Percentiles rank a stretch among this genome's conserved stretches.
phyloP scores from a whole-genome alignment of 768 basidiomycete species.

The Leccinellum luteum region DNA sequence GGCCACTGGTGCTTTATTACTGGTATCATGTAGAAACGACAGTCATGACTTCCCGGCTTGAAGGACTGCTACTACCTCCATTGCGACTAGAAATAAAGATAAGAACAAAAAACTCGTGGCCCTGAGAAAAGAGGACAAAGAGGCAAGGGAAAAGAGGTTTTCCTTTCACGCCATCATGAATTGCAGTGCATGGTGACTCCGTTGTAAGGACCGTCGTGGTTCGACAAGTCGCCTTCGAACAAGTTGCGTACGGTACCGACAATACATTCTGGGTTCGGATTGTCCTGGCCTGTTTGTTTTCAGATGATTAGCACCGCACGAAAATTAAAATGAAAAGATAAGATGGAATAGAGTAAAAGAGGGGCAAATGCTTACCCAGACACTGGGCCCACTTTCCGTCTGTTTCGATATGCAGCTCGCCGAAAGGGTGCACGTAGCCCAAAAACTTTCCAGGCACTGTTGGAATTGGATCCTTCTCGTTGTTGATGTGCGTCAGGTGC shows the following conservation, averaged over 20 bases:
- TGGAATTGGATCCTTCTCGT: slow-evolving; percentile 41
- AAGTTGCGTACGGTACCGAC: slow-evolving; percentile 36
- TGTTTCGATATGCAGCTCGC: slow-evolving; percentile 44
- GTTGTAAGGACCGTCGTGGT: slow-evolving; percentile 46
- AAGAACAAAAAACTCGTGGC: neutral
- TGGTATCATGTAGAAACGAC: neutral
- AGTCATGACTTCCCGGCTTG: neutral
- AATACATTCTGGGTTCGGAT: slow-evolving; percentile 37
- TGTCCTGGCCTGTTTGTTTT: slow-evolving; percentile 53
- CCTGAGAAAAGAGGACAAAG: too few relatives aligned
- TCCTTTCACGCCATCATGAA: neutral
- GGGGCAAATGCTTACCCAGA: slow-evolving; percentile 34
- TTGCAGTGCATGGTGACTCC: slow-evolving; percentile 19
- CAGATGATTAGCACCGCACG: neutral
- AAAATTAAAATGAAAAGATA: neutral
- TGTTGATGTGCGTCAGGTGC: slow-evolving; percentile 51
- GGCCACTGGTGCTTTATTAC: neutral
- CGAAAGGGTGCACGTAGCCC: slow-evolving; percentile 38
- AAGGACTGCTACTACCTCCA: neutral
- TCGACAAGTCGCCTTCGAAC: slow-evolving; percentile 34
- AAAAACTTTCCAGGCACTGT: slow-evolving; percentile 30
- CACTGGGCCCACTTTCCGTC: slow-evolving; percentile 50
- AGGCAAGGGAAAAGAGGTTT: neutral
- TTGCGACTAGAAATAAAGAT: neutral
- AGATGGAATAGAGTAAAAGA: neutral